phyloP scores from a whole-genome alignment of 2,329 filamentous ascomycete species.

The Cytospora mali region DNA sequence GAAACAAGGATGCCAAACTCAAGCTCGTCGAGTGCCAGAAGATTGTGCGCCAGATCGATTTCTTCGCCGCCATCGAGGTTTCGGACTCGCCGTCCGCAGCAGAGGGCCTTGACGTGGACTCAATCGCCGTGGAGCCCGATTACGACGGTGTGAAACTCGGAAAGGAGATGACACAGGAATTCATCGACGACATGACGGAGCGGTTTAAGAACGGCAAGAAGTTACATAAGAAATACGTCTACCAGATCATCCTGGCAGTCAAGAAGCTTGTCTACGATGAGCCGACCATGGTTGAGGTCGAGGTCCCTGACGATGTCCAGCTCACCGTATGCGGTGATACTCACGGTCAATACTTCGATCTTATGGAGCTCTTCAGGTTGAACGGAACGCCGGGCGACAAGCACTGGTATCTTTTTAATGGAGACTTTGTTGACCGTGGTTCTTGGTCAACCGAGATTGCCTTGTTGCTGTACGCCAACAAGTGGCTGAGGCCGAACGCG shows the following conservation, averaged over 20 bases:
- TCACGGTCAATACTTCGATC: slow-evolving; percentile 97
- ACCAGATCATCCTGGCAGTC: slow-evolving; percentile 90
- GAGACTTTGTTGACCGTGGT: slow-evolving; percentile 96
- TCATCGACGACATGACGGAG: slow-evolving; percentile 96
- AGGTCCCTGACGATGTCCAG: slow-evolving; percentile 74
- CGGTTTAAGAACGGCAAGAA: slow-evolving; percentile 96
- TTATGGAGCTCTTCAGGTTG: slow-evolving; percentile 92
- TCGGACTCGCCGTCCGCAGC: slow-evolving; percentile 90
- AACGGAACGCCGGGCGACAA: slow-evolving; percentile 84
- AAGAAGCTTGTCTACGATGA: slow-evolving; percentile 90
- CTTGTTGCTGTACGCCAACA: slow-evolving; percentile 90
- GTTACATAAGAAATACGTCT: slow-evolving; percentile 94
- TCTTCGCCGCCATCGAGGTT: slow-evolving; percentile 93
- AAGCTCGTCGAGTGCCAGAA: slow-evolving; percentile 94
- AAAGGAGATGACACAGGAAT: slow-evolving; percentile 90
- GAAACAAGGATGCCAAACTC: slow-evolving; percentile 86
- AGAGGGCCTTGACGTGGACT: slow-evolving; percentile 84
- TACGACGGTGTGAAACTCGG: slow-evolving; percentile 85
- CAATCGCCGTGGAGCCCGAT: slow-evolving; percentile 76
- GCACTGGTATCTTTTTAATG: slow-evolving; percentile 96
- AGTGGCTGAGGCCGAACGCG: slow-evolving; percentile 83
- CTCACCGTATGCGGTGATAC: slow-evolving; percentile 97
- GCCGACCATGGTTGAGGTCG: slow-evolving; percentile 94
- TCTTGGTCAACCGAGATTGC: slow-evolving; percentile 99
- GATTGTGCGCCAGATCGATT: slow-evolving; percentile 87